Evolutionary conservation across 202 grass and related monocot species (phyloP), one percentile per base, ranked within the genome.

Genomic region (Eragrostis tef): DNA sequence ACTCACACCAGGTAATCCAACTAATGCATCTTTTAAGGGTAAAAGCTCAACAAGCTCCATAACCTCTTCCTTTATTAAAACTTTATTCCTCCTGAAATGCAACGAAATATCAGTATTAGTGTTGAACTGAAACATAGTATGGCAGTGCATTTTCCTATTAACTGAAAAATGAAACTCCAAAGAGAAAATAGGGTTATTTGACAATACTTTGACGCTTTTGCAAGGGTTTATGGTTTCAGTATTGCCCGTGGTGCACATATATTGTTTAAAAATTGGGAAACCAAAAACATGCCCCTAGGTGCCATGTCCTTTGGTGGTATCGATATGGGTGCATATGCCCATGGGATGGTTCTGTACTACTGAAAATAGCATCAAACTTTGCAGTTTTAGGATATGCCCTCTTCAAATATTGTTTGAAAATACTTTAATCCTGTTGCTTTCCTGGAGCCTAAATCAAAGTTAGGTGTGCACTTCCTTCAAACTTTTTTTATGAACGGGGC

Each of bases 1-100:
- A 75, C 81, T 89, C 14, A 97, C 88, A 69, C 90, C 93, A 59
- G 93, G 90, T 67, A 97, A 83, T 80, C 90, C 93, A 73, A 97
- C 93, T 29, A 93, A 83, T 53, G 93, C 84, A 83, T 89, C 78
- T 84, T 86, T 92, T 74, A 93, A 51, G 29, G 90, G 87, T 63
- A 47, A 83, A 62, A 97, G 90, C 50, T 97, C 93, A 83, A 97
- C 93, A 52, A 97, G 90, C 61, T 97, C 93, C 90, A 97, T 97
- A 29, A 97, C 87, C 83, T 97, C 93, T 44, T 93, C 88, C 74
- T 86, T 90, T 73, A 93, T 93, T 49, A 88, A 70, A 82, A 13
- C 56, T 79, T 79, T 88, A 56, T 92, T 95, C 72, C 85, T 79
- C 93, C 93, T 95, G 82, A 74, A 89, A 83, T 44, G 9, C 8